Evolutionary conservation across 2,329 filamentous ascomycete species (phyloP), one percentile per base, ranked within the genome.

Genomic region (Penicillium sp.): DNA sequence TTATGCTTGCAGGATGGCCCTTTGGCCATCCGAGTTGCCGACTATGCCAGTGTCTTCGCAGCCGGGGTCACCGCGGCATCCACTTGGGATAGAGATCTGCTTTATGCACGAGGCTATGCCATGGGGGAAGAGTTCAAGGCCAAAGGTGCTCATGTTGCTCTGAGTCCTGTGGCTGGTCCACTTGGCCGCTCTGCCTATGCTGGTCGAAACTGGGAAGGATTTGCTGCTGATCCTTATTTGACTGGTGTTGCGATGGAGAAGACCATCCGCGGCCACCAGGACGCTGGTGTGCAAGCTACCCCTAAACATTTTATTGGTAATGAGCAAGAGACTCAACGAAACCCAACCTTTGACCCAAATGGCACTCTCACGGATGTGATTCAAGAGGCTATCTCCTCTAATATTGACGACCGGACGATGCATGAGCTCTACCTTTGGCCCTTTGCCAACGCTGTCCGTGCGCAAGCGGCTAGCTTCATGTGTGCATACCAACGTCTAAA

Each of bases 351-450:
- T 27, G 26, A 26, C 12, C 3, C 17, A 5, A 37, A 21, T 23
- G 67, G 26, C 20, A 42, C 15, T 15, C 27, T 44, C 13, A 33
- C 43, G 7, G 43, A 42, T 13, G 24, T 42, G 4, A 6, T 7
- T 27, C 26, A 27, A 10, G 26, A 21, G 10, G n/a, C 20, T 15
- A 30, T 40, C 9, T 56, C 54, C 3, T 47, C 46, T 36, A 87
- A 86, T 61, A 76, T 89, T 20, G 86, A 89, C 54, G 88, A 90
- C 67, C 82, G 87, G 55, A 86, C 87, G 0, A 75, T 91, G 67
- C 87, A 90, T 61, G 88, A 91, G 68, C 69, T 89, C 9, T 91
- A 90, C 65, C 75, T 86, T 18, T 91, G 88, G 88, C 88, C 88
- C 0, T 91, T 90, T 64, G 85, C 81, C 13, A 86, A 91, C 63